These are phyloP conservation scores for Brassica cretica DNA, from an alignment of 345 rosid species.

Conservation along the genomic window DNA sequence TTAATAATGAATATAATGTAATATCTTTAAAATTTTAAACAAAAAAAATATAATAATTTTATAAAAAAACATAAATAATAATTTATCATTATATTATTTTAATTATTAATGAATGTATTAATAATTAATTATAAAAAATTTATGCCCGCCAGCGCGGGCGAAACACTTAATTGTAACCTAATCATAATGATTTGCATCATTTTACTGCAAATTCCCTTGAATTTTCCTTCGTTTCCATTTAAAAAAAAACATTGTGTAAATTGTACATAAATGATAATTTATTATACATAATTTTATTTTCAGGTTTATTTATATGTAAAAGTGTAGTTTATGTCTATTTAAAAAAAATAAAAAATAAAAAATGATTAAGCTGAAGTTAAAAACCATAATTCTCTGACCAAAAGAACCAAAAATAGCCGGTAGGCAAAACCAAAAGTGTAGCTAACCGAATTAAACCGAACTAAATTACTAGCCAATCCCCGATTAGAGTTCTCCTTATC, in stretches of 20 bases:
- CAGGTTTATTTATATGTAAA: neutral
- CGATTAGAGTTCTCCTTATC: neutral
- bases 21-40: no score
- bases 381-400: neutral
- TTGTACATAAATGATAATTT: neutral
- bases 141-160: no score
- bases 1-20: no score
- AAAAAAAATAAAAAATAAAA: no score
- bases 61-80: no score
- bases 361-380: neutral
- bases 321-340: neutral
- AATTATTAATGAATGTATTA: no score
- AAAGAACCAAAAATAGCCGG: conserved; percentile 25
- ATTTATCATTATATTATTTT: no score
- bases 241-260: neutral
- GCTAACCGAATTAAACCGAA: neutral
- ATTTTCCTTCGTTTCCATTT: neutral
- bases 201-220: neutral
- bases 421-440: neutral
- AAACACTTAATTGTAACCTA: neutral
- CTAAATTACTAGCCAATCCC: neutral
- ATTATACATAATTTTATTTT: neutral
- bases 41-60: no score
- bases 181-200: neutral
- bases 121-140: no score